Percentiles rank a stretch among this genome's conserved stretches.
These are phyloP conservation scores for Solanum clarkiae DNA, from an alignment of 257 asterid genomes.

Conservation along the genomic window DNA sequence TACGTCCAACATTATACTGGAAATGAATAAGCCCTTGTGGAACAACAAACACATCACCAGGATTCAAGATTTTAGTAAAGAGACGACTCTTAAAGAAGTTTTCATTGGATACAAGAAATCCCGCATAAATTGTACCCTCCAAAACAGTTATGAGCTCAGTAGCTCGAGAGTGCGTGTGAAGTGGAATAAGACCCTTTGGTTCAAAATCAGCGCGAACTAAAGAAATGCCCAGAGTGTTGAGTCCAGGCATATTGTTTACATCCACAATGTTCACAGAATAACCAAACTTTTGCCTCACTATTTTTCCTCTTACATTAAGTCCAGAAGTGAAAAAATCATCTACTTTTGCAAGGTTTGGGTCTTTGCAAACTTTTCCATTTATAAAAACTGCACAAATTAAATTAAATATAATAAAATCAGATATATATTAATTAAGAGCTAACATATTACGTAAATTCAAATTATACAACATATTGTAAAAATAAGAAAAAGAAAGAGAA, in stretches of 20 bases:
- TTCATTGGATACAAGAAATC: background rate
- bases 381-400: background rate
- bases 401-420: background rate
- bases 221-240: background rate
- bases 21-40: background rate
- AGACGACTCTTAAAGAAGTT: background rate
- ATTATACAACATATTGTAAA: background rate
- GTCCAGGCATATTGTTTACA: background rate
- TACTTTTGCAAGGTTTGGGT: background rate
- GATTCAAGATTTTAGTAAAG: background rate
- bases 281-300: background rate
- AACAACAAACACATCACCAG: background rate
- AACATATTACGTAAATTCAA: background rate
- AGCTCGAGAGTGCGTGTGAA: background rate
- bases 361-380: background rate
- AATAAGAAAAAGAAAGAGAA: background rate
- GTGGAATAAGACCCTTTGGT: background rate
- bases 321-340: background rate
- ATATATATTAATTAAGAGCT: background rate
- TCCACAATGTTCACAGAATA: background rate
- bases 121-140: background rate
- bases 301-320: background rate
- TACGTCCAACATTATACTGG: background rate
- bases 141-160: background rate
- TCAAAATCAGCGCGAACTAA: background rate